Conservation (phyloP, 805 yeast genomes). For the Saccharomyces paradoxus region DNA sequence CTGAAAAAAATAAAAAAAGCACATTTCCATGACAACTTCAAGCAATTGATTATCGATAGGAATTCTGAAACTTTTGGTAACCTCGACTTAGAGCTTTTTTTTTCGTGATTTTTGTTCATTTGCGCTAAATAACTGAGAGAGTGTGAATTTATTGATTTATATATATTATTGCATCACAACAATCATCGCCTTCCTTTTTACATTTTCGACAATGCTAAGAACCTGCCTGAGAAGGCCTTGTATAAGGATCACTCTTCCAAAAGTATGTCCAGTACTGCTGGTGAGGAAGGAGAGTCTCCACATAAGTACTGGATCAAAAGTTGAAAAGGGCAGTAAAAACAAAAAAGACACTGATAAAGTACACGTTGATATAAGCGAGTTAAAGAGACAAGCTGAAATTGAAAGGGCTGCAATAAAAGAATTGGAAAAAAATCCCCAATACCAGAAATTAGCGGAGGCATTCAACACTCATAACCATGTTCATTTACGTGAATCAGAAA, state of each 20-base stretch:
- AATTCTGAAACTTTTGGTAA: not conserved
- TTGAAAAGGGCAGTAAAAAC: slow-evolving; percentile 3
- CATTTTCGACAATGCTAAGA: not conserved
- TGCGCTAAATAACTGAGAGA: not conserved
- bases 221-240: not conserved
- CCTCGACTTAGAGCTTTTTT: not conserved
- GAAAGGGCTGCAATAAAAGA: slow-evolving; percentile 11
- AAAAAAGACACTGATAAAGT: slow-evolving; percentile 7
- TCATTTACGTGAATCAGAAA: slow-evolving; percentile 32
- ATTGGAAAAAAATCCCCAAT: slow-evolving; percentile 14
- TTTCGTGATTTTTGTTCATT: not conserved
- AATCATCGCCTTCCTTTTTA: not conserved
- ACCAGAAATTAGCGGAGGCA: slow-evolving; percentile 12
- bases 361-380: not conserved
- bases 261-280: not conserved
- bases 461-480: slow-evolving; percentile 7
- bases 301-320: not conserved
- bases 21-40: not conserved
- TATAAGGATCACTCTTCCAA: not conserved
- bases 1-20: not conserved
- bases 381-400: slow-evolving; percentile 1
- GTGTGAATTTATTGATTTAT: not conserved
- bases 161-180: not conserved
- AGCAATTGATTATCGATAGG: not conserved
- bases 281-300: not conserved